phyloP scores from a whole-genome alignment of 1,284 basidiomycete species.

The Heterobasidion parviporum region DNA sequence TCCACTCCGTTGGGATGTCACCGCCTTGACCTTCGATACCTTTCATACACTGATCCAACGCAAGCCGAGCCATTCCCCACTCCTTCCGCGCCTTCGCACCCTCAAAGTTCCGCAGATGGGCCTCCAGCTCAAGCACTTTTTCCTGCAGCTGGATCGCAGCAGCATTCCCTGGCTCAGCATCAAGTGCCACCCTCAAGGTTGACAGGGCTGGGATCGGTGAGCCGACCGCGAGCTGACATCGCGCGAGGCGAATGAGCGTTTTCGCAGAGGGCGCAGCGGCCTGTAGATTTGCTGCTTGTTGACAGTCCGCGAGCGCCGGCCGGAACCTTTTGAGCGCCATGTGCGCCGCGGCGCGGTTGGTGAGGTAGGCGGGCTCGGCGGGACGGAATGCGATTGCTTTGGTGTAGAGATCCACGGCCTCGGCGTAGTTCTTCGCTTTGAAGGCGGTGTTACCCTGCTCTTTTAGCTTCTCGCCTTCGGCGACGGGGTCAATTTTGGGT shows the following conservation, averaged over 20 bases:
- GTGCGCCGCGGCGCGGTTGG: slow-evolving; percentile 81
- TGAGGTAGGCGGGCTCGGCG: slow-evolving; percentile 67
- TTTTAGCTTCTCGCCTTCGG: slow-evolving; percentile 53
- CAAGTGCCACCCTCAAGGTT: slow-evolving; percentile 47
- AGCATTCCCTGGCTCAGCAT: slow-evolving; percentile 48
- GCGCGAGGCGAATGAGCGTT: slow-evolving; percentile 70
- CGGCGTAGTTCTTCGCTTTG: slow-evolving; percentile 55
- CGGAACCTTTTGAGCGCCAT: slow-evolving; percentile 77
- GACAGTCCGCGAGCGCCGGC: slow-evolving; percentile 71
- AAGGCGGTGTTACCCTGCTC: slow-evolving; percentile 72
- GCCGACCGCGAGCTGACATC: slow-evolving; percentile 75
- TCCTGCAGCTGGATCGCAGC: slow-evolving; percentile 51
- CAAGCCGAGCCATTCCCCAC: slow-evolving; percentile 62
- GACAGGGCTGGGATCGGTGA: slow-evolving; percentile 55
- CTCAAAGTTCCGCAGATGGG: slow-evolving; percentile 58
- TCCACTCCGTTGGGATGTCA: slow-evolving; percentile 70
- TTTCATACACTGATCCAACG: slow-evolving; percentile 65
- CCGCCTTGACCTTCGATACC: slow-evolving; percentile 66
- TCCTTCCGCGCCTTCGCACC: slow-evolving; percentile 50
- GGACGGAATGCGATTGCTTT: slow-evolving; percentile 70
- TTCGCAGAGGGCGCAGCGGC: slow-evolving; percentile 42
- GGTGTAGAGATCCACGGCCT: slow-evolving; percentile 73
- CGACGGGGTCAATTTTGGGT: slow-evolving; percentile 13
- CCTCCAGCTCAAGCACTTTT: slow-evolving; percentile 52
- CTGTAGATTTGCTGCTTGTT: slow-evolving; percentile 64